A percentile compares a stretch with the other conserved stretches of the same genome.
These are phyloP conservation scores for Ganoderma boninense DNA, from an alignment of 1,284 basidiomycete species.

Conservation along the genomic window DNA sequence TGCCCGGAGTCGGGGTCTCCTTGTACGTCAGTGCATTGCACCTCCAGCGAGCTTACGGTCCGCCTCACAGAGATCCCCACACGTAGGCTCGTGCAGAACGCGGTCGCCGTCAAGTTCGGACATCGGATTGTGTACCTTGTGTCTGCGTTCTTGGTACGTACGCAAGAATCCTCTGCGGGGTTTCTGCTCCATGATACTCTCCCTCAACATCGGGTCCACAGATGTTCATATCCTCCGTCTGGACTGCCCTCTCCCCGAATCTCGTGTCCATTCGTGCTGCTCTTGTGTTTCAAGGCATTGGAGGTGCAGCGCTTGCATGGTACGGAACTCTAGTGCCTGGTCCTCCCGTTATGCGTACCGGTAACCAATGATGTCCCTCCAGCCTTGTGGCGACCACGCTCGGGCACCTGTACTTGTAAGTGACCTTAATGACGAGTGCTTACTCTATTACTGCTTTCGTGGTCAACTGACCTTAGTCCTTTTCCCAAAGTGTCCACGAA, in stretches of 20 bases:
- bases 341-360: too few relatives aligned
- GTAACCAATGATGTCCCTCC: slow-evolving; percentile 50
- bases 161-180: too few relatives aligned
- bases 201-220: too few relatives aligned
- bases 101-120: slow-evolving; percentile 54
- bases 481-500: slow-evolving; percentile 48
- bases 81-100: slow-evolving; percentile 48
- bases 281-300: slow-evolving; percentile 54
- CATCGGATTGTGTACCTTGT: slow-evolving; percentile 53
- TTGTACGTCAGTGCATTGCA: too few relatives aligned
- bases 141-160: slow-evolving; percentile 50
- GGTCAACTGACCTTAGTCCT: too few relatives aligned
- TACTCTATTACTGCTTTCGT: too few relatives aligned
- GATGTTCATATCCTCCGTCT: slow-evolving; percentile 56
- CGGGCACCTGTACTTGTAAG: slow-evolving; percentile 53
- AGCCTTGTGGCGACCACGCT: slow-evolving; percentile 53
- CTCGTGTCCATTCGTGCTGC: slow-evolving; percentile 51
- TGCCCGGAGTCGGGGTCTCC: not conserved
- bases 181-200: too few relatives aligned
- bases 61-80: too few relatives aligned
- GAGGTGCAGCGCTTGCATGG: slow-evolving; percentile 14
- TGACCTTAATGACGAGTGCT: not conserved
- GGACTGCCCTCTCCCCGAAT: slow-evolving; percentile 52
- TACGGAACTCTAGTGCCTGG: too few relatives aligned
- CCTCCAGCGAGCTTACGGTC: too few relatives aligned